These are phyloP conservation scores for Cryphonectria naterciae DNA, from an alignment of 2,329 filamentous ascomycete species.

Conservation along the genomic window DNA sequence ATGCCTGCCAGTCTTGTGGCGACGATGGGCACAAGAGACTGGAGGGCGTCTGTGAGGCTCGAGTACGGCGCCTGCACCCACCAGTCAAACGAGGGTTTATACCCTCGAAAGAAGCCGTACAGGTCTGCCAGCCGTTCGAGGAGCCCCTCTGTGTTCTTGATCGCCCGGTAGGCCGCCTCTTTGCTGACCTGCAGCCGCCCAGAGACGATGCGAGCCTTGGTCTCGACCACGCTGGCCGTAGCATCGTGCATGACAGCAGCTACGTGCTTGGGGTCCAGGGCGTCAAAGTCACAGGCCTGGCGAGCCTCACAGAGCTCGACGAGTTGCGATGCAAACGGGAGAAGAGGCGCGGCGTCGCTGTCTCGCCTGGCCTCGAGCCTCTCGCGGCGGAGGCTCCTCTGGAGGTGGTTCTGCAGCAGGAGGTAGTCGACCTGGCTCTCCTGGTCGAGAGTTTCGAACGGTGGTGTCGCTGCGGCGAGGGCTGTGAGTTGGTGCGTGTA, in stretches of 20 bases:
- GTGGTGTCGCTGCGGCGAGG: conserved; percentile 35
- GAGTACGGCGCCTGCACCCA: conserved; percentile 55
- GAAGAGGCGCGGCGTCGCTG: conserved; percentile 43
- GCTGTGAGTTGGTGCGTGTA: conserved; percentile 46
- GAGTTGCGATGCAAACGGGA: conserved; percentile 50
- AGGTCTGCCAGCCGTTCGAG: conserved; percentile 49
- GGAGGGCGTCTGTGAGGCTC: conserved; percentile 43
- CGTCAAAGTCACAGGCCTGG: conserved; percentile 44
- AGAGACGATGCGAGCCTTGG: conserved; percentile 41
- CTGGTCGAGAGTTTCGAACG: conserved; percentile 44
- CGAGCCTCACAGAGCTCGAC: conserved; percentile 52
- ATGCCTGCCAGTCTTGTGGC: conserved; percentile 50
- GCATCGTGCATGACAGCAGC: conserved; percentile 48
- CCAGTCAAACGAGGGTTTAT: conserved; percentile 61
- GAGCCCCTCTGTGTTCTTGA: conserved; percentile 47
- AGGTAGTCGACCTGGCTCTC: conserved; percentile 54
- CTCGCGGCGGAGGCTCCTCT: conserved; percentile 42
- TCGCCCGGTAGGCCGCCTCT: conserved; percentile 51
- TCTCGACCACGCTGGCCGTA: conserved; percentile 38
- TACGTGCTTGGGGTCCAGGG: conserved; percentile 46
- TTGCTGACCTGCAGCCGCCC: conserved; percentile 43
- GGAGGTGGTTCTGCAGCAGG: conserved; percentile 53
- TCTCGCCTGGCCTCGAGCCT: conserved; percentile 44
- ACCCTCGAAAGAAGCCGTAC: conserved; percentile 55
- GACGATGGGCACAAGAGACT: conserved; percentile 43